Percentiles rank a stretch among this genome's conserved stretches.
Conservation (phyloP, 2,329 filamentous ascomycete species). For the Ceratocystis destructans region DNA sequence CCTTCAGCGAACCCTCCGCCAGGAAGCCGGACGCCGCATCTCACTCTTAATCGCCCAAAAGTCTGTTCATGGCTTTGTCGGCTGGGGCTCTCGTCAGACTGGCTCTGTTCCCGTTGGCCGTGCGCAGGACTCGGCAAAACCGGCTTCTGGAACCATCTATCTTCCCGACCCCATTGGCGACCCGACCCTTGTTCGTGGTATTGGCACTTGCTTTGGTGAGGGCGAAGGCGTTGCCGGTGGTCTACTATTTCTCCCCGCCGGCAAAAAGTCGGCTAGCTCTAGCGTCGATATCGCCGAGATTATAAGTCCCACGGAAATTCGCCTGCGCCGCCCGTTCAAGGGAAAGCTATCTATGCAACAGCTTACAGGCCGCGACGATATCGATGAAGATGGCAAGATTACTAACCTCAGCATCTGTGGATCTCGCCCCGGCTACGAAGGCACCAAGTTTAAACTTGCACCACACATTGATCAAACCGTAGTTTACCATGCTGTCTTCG, state of each 20-base stretch:
- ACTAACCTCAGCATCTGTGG: conserved; percentile 41
- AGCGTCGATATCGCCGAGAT: conserved; percentile 78
- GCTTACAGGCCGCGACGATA: conserved; percentile 65
- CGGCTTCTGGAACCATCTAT: conserved; percentile 67
- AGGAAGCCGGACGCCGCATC: conserved; percentile 75
- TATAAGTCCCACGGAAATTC: conserved; percentile 62
- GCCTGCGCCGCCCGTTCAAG: conserved; percentile 78
- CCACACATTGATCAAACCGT: conserved; percentile 89
- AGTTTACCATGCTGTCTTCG: conserved; percentile 88
- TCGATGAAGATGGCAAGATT: conserved; percentile 52
- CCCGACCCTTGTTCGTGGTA: conserved; percentile 63
- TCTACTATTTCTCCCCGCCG: conserved; percentile 71
- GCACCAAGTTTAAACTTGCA: conserved; percentile 73
- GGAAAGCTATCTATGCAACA: conserved; percentile 61
- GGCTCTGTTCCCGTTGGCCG: conserved; percentile 88
- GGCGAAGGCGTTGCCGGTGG: conserved; percentile 61
- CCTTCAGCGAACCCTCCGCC: conserved; percentile 77
- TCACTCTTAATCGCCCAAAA: conserved; percentile 91
- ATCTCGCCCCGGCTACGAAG: conserved; percentile 49
- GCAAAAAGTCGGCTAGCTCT: conserved; percentile 61
- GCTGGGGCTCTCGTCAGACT: conserved; percentile 68
- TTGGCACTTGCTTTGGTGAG: conserved; percentile 70
- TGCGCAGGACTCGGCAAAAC: conserved; percentile 76
- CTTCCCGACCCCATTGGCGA: conserved; percentile 77
- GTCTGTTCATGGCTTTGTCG: conserved; percentile 87